A percentile compares a stretch with the other conserved stretches of the same genome.
Conservation (phyloP, 1,284 basidiomycete species). For the Mycosarcoma maydis region DNA sequence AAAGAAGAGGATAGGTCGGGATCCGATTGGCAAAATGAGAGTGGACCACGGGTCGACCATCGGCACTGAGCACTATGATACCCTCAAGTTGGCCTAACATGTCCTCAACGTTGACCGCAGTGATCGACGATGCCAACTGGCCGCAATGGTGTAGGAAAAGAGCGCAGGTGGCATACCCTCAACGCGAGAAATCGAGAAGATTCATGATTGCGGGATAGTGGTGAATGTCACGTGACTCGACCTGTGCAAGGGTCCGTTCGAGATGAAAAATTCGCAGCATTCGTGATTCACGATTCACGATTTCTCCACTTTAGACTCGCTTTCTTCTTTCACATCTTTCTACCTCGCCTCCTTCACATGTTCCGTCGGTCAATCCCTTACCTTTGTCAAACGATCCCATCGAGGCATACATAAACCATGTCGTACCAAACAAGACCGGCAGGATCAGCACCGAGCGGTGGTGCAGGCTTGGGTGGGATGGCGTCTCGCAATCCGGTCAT, state of each 20-base stretch:
- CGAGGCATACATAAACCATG: conserved; percentile 13
- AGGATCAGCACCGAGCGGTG: conserved; percentile 33
- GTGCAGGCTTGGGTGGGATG: conserved; percentile 29
- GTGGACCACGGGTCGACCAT: conserved; percentile 87
- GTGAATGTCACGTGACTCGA: conserved; percentile 32
- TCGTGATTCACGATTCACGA: too few relatives aligned
- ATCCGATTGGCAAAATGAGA: conserved; percentile 85
- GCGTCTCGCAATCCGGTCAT: conserved; percentile 52
- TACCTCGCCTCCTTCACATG: conserved; percentile 2
- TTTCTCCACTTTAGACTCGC: conserved; percentile 33
- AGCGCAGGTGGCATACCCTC: too few relatives aligned
- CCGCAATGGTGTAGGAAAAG: too few relatives aligned
- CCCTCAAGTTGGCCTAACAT: conserved; percentile 74
- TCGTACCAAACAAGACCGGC: conserved; percentile 49
- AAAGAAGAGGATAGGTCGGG: conserved; percentile 81
- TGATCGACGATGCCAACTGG: conserved; percentile 4
- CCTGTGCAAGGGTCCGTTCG: conserved; percentile 8
- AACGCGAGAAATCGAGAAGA: conserved; percentile 5
- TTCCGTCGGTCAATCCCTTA: too few relatives aligned
- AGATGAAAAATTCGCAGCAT: conserved; percentile 19
- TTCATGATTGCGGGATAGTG: too few relatives aligned
- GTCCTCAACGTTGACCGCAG: neutral
- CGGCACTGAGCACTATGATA: conserved; percentile 83
- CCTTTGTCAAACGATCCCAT: neutral
- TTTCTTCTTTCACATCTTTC: conserved; percentile 1